A percentile compares a stretch with the other conserved stretches of the same genome.
phyloP scores from a whole-genome alignment of 257 asterid genomes.

The Solanum sitiens region DNA sequence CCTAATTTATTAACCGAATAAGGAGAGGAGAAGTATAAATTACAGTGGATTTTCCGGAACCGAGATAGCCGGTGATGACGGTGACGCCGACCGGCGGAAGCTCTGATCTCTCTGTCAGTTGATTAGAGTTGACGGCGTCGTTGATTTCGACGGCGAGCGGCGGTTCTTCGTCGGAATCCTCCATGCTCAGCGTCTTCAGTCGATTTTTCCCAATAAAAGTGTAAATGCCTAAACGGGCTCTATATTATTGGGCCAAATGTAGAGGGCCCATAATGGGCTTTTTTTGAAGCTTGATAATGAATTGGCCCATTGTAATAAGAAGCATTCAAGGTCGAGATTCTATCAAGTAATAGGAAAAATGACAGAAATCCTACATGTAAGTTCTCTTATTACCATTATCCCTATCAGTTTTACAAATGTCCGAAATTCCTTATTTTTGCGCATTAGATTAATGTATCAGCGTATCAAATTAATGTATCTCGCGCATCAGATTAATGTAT shows the following conservation, averaged over 20 bases:
- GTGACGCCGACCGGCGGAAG: constrained; percentile 76
- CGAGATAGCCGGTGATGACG: constrained; percentile 93
- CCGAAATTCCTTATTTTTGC: too few species aligned
- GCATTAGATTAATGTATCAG: too few species aligned
- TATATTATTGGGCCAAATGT: background rate
- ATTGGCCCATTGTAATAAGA: background rate
- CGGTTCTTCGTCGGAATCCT: constrained; percentile 66
- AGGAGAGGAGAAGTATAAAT: background rate
- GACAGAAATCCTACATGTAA: too few species aligned
- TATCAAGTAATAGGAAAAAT: background rate
- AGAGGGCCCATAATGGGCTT: background rate
- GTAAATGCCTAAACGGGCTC: background rate
- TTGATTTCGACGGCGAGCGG: constrained; percentile 73
- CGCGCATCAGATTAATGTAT: too few species aligned
- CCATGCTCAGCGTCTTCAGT: constrained; percentile 26
- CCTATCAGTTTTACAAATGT: too few species aligned
- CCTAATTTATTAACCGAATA: background rate
- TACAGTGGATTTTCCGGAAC: constrained; percentile 99
- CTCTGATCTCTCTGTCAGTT: constrained; percentile 15
- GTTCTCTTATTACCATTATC: too few species aligned
- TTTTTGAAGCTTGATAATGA: background rate
- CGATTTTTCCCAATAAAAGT: background rate
- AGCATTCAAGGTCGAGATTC: background rate
- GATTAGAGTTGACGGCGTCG: constrained; percentile 12
- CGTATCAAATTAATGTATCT: too few species aligned